phyloP scores from a whole-genome alignment of 2,329 filamentous ascomycete genomes.

The Decorospora gaudefroyi region DNA sequence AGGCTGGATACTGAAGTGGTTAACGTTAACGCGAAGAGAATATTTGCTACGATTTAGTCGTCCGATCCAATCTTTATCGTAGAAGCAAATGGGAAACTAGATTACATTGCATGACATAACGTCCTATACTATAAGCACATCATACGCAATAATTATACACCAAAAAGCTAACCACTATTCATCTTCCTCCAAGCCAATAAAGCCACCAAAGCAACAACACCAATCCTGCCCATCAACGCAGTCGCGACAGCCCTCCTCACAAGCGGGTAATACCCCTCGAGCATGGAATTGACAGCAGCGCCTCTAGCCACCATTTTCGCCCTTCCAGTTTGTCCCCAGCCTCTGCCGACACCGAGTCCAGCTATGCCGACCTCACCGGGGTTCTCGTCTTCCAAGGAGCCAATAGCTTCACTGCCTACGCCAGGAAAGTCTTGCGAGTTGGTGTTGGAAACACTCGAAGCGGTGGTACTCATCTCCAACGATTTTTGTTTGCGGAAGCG shows the following conservation, averaged over 20 bases:
- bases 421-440: conserved; percentile 34
- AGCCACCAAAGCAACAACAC: conserved; percentile 29
- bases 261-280: conserved; percentile 60
- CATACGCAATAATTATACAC: neutral
- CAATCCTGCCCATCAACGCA: conserved; percentile 48
- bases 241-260: conserved; percentile 54
- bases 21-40: no score
- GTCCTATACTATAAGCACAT: no score
- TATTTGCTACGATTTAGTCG: no score
- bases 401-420: conserved; percentile 28
- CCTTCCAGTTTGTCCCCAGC: conserved; percentile 44
- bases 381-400: conserved; percentile 32
- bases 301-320: conserved; percentile 47
- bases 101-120: no score
- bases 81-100: no score
- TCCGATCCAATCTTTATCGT: neutral
- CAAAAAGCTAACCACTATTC: neutral
- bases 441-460: conserved; percentile 10
- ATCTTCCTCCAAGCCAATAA: conserved; percentile 31
- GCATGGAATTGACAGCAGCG: conserved; percentile 53
- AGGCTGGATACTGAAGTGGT: no score
- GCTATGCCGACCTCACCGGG: conserved; percentile 53
- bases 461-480: conserved; percentile 33
- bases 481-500: conserved; percentile 53
- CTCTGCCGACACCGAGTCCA: conserved; percentile 51